Percentiles rank a stretch among this genome's conserved stretches.
Conservation (phyloP, 1,284 basidiomycete genomes). For the Trichosporon coremiiforme region DNA sequence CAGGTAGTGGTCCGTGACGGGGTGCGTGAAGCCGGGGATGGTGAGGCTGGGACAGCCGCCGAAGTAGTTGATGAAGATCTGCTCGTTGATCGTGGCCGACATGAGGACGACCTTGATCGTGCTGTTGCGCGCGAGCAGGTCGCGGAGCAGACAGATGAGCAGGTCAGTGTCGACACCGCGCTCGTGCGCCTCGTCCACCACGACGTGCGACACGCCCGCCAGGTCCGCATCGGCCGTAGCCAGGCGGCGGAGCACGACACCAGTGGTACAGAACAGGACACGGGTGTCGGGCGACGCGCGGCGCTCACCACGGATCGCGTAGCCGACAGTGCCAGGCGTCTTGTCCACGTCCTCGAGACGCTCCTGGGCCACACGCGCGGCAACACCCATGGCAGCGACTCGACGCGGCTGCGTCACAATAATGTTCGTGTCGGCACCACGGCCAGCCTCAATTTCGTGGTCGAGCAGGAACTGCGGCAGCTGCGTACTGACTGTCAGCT, state of each 20-base stretch:
- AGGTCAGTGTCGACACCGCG: conserved; percentile 88
- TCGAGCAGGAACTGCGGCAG: conserved; percentile 89
- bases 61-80: conserved; percentile 77
- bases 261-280: conserved; percentile 88
- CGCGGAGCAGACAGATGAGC: conserved; percentile 77
- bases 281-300: conserved; percentile 69
- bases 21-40: conserved; percentile 82
- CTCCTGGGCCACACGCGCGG: conserved; percentile 82
- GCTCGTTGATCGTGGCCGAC: conserved; percentile 79
- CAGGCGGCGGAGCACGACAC: conserved; percentile 80
- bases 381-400: conserved; percentile 86
- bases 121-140: conserved; percentile 70
- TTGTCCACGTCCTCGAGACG: conserved; percentile 69
- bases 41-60: conserved; percentile 74
- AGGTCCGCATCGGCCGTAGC: conserved; percentile 71
- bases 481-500: conserved; percentile 48
- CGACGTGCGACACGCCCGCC: conserved; percentile 73
- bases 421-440: conserved; percentile 73
- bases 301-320: conserved; percentile 87
- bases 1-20: conserved; percentile 75
- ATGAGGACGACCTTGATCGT: conserved; percentile 64
- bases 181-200: conserved; percentile 94
- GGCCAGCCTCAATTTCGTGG: conserved; percentile 66
- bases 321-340: conserved; percentile 71
- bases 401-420: conserved; percentile 88